Base-by-base conservation (phyloP, 129 eudicot genomes). In the Flaveria trinervia region DNA sequence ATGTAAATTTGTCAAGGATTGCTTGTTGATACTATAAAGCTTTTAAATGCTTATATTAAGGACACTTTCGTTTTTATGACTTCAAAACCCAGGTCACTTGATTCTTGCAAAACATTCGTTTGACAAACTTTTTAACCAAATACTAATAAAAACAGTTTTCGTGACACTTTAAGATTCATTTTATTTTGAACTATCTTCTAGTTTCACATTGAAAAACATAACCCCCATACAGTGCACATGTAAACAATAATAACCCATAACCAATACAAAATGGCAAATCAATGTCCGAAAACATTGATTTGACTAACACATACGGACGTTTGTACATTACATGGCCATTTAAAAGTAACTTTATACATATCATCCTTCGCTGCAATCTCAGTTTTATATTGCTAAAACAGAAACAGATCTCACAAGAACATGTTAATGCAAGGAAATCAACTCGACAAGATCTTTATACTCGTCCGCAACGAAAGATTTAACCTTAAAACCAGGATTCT, bases 391-490 rank as follows among this genome's bases (percentile, higher is more conserved):
- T 36, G 7, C 7, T 5, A 36, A 36, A 36, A 36, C 41, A 36
- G 7, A 36, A 36, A 36, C 7, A 36, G 13, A 70, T 17, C 54
- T 17, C 51, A 72, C 78, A 64, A 26, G n/a, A 8, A 66, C 61
- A 68, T 67, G 25, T 84, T 84, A 93, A 73, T 86, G 87, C 23
- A 77, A 68, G n/a, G 96, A 84, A 28, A 79, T 89, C 23, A 80
- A 71, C 33, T 89, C 88, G 23, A 91, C 89, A 54, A 89, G 83
- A 10, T 91, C 93, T 75, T 89, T 86, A 88, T 76, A 77, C 62
- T 85, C 65, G 15, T 88, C 90, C 2, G 87, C 78, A 23, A 94
- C 91, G 65, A 59, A 89, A 4, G 97, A 88, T 72, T 89, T 86
- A 26, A 93, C 97, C 79, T 71, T 91, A 44, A 91, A 70, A 15